Evolutionary conservation across 495 filamentous ascomycete genomes (phyloP), one percentile per base, ranked within the genome.

Genomic region (Glarea lozoyensis): DNA sequence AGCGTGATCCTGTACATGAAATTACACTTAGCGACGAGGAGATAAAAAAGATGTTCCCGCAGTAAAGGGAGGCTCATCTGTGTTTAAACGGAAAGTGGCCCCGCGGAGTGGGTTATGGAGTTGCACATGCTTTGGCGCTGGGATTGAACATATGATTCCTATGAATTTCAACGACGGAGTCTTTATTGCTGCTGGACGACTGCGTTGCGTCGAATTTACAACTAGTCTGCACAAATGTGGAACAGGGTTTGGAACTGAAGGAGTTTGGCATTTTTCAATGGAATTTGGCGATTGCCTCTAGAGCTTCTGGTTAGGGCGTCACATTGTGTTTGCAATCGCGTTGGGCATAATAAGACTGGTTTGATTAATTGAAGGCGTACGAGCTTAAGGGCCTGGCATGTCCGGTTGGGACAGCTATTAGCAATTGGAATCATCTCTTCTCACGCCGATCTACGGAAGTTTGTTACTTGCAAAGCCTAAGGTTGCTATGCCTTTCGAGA

Each of bases 1-100:
- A 72, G 48, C 75, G 70, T 49, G 80, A 84, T 23, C 79, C 79
- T 0, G 75, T 84, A 13, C 64, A 79, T 58, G 80, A 84, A 48
- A 84, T 84, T 41, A 53, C 66, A 43, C 62, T 84, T 25, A 80
- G 65, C 50, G 80, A 84, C 46, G 79, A 77, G 54, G 73, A 77
- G 59, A 66, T 71, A 46, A 70, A 73, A 57, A 60, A 64, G 40
- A 73, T 77, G 60, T 56, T 77, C 15, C 73, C 73, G 13, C 67
- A 67, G 64, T 63, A 59, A 60, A 45, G 42, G 19, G 17, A 19
- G 7, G 43, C 43, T 46, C 53, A 53, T 56, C 46, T 49, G 32
- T 34, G 18, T 44, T 24, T 13, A 40, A 44, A 17, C 23, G 36
- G 47, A 22, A 39, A 42, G 40, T 22, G 42, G 45, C 15, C 37